Percentiles rank a stretch among this genome's conserved stretches.
Evolutionary conservation across 176 grass and related monocot species (phyloP).

Genomic region (Guadua angustifolia): DNA sequence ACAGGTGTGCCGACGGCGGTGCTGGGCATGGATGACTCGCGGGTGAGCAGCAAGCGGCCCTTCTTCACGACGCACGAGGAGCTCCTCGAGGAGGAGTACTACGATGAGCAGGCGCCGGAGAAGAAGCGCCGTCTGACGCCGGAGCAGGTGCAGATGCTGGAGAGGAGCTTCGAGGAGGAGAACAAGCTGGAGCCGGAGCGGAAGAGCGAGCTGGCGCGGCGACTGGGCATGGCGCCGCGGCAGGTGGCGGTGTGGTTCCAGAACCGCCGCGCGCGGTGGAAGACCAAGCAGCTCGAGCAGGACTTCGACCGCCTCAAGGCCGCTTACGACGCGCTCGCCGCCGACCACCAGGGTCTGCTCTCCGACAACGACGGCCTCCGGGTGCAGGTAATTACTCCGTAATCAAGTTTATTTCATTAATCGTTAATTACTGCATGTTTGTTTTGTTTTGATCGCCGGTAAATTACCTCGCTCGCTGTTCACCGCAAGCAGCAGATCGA

Average conservation of each 20-base stretch:
- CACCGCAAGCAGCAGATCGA: background rate
- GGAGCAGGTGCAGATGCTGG: constrained; percentile 76
- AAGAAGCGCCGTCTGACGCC: constrained; percentile 89
- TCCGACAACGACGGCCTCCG: constrained; percentile 76
- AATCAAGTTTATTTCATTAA: background rate
- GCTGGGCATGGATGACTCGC: constrained; percentile 55
- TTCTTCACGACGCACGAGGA: constrained; percentile 90
- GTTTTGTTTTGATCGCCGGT: background rate
- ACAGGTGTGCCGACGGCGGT: constrained; percentile 61
- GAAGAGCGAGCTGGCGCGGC: constrained; percentile 80
- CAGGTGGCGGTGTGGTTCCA: constrained; percentile 98
- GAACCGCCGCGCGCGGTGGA: constrained; percentile 92
- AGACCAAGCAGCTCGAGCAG: constrained; percentile 90
- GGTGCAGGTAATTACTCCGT: constrained; percentile 49
- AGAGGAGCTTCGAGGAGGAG: constrained; percentile 79
- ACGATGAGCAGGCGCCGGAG: constrained; percentile 86
- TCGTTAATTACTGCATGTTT: background rate
- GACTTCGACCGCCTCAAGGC: constrained; percentile 83
- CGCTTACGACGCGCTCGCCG: constrained; percentile 64
- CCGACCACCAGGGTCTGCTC: constrained; percentile 65
- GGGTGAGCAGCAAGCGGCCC: constrained; percentile 49
- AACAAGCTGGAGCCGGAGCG: constrained; percentile 95
- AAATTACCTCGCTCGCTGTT: background rate
- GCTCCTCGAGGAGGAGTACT: constrained; percentile 89
- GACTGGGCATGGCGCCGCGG: constrained; percentile 80